A percentile compares a stretch with the other conserved stretches of the same genome.
These are phyloP conservation scores for Brassica carinata DNA, from an alignment of 345 rosid species.

Conservation along the genomic window DNA sequence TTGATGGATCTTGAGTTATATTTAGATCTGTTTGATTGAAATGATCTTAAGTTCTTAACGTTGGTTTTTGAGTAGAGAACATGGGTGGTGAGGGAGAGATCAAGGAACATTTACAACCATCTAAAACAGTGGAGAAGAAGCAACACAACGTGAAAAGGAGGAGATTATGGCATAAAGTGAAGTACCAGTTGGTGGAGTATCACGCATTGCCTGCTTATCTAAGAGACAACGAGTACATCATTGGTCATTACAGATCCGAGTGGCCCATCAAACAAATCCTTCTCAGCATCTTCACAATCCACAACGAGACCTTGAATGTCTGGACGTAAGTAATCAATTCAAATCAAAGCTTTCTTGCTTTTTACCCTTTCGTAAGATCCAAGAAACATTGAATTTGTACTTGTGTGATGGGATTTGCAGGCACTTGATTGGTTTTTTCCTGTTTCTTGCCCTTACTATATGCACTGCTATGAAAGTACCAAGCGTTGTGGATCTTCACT, in stretches of 20 bases:
- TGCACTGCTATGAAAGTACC: slow-evolving; percentile 87
- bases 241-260: slow-evolving; percentile 84
- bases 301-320: slow-evolving; percentile 91
- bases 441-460: slow-evolving; percentile 85
- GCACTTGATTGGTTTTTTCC: slow-evolving; percentile 97
- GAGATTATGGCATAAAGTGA: slow-evolving; percentile 83
- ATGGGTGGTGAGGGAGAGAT: slow-evolving; percentile 42
- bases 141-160: slow-evolving; percentile 69
- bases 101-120: slow-evolving; percentile 27
- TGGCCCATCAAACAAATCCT: slow-evolving; percentile 92
- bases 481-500: slow-evolving; percentile 74
- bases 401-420: slow-evolving; percentile 61
- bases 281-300: slow-evolving; percentile 81
- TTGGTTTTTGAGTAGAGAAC: no score
- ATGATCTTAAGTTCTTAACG: no score
- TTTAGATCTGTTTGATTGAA: slow-evolving; percentile 23
- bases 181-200: slow-evolving; percentile 89
- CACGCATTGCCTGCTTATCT: slow-evolving; percentile 81
- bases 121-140: slow-evolving; percentile 51
- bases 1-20: neutral
- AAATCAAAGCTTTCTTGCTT: slow-evolving; percentile 18
- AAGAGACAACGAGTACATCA: slow-evolving; percentile 84
- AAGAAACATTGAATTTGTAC: slow-evolving; percentile 18
- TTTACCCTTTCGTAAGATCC: neutral
- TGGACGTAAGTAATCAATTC: slow-evolving; percentile 99